These are phyloP conservation scores for Pseudopyrenochaeta lycopersici DNA, from an alignment of 2,329 filamentous ascomycete species.

Conservation along the genomic window DNA sequence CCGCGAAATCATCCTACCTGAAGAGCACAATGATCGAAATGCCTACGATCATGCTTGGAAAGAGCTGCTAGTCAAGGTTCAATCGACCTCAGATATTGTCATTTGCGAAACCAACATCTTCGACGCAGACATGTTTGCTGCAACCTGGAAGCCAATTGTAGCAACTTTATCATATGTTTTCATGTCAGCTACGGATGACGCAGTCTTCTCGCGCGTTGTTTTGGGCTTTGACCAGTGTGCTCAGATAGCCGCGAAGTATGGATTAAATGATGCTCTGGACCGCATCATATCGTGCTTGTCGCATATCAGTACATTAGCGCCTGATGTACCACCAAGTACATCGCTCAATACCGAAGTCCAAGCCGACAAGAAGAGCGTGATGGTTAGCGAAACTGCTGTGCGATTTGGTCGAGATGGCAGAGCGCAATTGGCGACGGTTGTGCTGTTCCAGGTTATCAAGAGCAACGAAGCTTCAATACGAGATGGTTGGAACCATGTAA, in stretches of 20 bases:
- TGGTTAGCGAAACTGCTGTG: conserved; percentile 98
- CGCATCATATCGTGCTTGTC: conserved; percentile 91
- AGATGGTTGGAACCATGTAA: conserved; percentile 80
- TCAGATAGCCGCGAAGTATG: conserved; percentile 86
- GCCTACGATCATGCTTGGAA: conserved; percentile 98
- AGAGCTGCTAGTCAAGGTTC: conserved; percentile 86
- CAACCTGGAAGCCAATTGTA: conserved; percentile 94
- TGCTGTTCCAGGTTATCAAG: conserved; percentile 91
- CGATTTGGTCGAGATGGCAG: conserved; percentile 94
- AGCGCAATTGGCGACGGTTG: conserved; percentile 90
- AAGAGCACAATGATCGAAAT: conserved; percentile 96
- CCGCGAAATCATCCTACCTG: conserved; percentile 94
- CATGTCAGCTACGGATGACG: conserved; percentile 96
- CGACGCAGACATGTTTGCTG: conserved; percentile 96
- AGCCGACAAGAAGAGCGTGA: conserved; percentile 88
- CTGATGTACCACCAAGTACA: conserved; percentile 80
- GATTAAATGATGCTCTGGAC: conserved; percentile 85
- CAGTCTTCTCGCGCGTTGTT: conserved; percentile 92
- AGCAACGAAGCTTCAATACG: conserved; percentile 82
- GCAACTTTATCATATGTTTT: conserved; percentile 97
- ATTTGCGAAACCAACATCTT: conserved; percentile 92
- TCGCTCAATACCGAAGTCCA: conserved; percentile 94
- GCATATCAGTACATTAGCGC: conserved; percentile 87
- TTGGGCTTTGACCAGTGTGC: conserved; percentile 97
- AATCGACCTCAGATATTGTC: conserved; percentile 75